A percentile compares a stretch with the other conserved stretches of the same genome.
phyloP scores from a whole-genome alignment of 2,329 filamentous ascomycete species.

The Berkeleyomyces rouxiae region DNA sequence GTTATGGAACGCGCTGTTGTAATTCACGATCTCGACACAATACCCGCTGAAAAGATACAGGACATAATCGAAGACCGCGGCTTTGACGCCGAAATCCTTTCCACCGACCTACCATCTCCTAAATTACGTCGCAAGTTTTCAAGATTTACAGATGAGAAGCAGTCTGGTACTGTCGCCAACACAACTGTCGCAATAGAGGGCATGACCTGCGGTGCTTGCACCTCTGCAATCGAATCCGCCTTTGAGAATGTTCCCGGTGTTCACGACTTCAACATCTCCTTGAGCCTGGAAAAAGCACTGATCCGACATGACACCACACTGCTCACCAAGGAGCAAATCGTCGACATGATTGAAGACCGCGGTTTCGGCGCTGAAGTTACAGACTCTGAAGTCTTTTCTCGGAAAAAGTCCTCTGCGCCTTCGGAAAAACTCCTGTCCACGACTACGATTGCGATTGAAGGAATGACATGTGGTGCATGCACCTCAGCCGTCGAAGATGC shows the following conservation, averaged over 20 bases:
- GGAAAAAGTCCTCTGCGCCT: conserved; percentile 15
- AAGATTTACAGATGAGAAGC: conserved; percentile 9
- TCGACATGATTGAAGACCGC: conserved; percentile 48
- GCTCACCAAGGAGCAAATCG: conserved; percentile 35
- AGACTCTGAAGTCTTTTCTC: conserved; percentile 41
- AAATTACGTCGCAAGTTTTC: conserved; percentile 22
- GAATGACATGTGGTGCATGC: conserved; percentile 96
- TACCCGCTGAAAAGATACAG: conserved; percentile 59
- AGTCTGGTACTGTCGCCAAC: conserved; percentile 28
- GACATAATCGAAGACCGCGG: conserved; percentile 84
- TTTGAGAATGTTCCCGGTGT: conserved; percentile 61
- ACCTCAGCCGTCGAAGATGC: conserved; percentile 79
- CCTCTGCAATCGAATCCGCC: conserved; percentile 65
- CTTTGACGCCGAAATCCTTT: conserved; percentile 80
- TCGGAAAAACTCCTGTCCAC: conserved; percentile 32
- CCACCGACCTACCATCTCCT: conserved; percentile 53
- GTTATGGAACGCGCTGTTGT: conserved; percentile 94
- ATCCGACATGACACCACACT: conserved; percentile 56
- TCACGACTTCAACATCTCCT: conserved; percentile 61
- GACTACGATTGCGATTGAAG: conserved; percentile 78
- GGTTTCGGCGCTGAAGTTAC: conserved; percentile 70
- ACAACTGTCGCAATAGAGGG: conserved; percentile 68
- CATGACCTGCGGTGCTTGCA: conserved; percentile 86
- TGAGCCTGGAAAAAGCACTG: conserved; percentile 72
- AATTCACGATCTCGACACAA: conserved; percentile 62